Base-by-base conservation (phyloP, 23 red algal genomes). In the Gracilariopsis chorda region DNA sequence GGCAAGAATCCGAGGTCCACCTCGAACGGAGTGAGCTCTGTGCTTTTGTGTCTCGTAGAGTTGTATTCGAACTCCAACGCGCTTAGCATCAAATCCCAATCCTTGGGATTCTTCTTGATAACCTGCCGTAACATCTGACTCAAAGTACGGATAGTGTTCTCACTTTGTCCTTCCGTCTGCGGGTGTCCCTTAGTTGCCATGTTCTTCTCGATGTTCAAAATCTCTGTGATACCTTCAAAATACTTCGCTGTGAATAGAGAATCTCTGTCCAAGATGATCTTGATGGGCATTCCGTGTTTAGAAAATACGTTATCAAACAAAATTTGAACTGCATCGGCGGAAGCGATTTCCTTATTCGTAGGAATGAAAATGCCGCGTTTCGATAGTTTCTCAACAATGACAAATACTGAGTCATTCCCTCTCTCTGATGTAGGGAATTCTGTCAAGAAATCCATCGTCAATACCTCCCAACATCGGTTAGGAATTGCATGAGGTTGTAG, bases 11-110 rank as follows among this genome's bases (percentile, higher is more conserved):
- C 76, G 12, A 60, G 21, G 24, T 55, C 44, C 13, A 80, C 13
- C 36, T 80, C 76, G 55, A 80, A 80, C 17, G 76, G 17, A 55
- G 76, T 11, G 8, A 80, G 49, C 13, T 55, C 36, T 21, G 76
- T 80, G 0, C 44, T 48, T 13, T 14, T 39, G 23, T 80, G 44
- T 37, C 45, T 80, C 20, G 1, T 41, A 30, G 9, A 24, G 49
- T 57, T 80, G n/a, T 55, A 51, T 7, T 80, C 76, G 25, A 80
- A 55, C 24, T 80, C 76, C 33, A 80, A 0, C 7, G 10, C 76
- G 9, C 9, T 19, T 80, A 59, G 36, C 0, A 41, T 28, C 25
- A n/a, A 30, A 27, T 59, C 16, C 76, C 44, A 80, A 21, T 57
- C 44, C 0, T 55, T 19, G 11, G 72, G 72, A 12, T 32, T 19